These are phyloP conservation scores for Adansonia madagascariensis DNA, from an alignment of 441 rosid species.

Conservation along the genomic window DNA sequence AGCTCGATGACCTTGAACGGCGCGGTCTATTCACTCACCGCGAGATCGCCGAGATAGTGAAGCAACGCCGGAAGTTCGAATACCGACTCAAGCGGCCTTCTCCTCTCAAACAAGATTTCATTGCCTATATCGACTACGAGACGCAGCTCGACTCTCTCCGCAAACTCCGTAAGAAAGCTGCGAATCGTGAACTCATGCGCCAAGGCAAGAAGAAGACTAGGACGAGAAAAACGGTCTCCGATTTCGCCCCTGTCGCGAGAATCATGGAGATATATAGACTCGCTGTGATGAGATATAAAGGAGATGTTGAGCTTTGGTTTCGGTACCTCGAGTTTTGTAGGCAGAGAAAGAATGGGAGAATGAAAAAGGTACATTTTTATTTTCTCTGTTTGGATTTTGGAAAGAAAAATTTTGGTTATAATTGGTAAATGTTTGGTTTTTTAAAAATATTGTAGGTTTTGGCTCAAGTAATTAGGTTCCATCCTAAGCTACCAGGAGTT, in stretches of 20 bases:
- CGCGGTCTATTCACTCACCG: constrained; percentile 67
- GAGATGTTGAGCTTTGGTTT: constrained; percentile 87
- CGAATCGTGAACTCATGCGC: constrained; percentile 33
- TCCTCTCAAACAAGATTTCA: constrained; percentile 77
- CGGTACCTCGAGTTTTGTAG: constrained; percentile 80
- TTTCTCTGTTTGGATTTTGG: constrained; percentile 7
- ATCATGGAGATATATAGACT: constrained; percentile 68
- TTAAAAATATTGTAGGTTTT: constrained; percentile 47
- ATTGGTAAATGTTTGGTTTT: neutral
- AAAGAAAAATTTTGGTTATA: neutral
- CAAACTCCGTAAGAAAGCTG: constrained; percentile 63
- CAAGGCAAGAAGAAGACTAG: constrained; percentile 36
- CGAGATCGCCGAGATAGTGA: constrained; percentile 72
- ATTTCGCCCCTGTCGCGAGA: constrained; percentile 64
- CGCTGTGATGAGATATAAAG: constrained; percentile 75
- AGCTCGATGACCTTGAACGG: constrained; percentile 83
- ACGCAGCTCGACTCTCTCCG: constrained; percentile 76
- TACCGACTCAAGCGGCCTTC: constrained; percentile 85
- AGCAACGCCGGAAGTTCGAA: constrained; percentile 82
- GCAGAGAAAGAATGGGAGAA: constrained; percentile 71
- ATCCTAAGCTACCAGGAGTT: constrained; percentile 81
- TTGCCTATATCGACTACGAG: constrained; percentile 85
- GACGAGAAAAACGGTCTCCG: constrained; percentile 64
- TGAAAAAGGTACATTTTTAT: constrained; percentile 67
- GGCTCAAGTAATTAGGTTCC: constrained; percentile 86